Evolutionary conservation across 805 yeast species (phyloP).

Genomic region (Ogataea angusta): DNA sequence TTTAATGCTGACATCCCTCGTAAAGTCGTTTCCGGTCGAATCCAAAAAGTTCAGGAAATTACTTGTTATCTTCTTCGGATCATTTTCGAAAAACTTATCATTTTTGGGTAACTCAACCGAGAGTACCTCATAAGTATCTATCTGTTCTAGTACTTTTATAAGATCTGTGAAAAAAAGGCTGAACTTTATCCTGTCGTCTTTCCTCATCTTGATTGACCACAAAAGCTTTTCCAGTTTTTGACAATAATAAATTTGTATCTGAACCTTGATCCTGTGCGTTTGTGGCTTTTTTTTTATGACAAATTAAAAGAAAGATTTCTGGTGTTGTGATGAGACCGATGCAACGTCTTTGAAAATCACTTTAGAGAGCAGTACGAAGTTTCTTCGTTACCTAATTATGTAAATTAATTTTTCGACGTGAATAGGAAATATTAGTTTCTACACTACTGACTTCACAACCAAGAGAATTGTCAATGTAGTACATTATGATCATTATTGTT

Average conservation of each 20-base stretch:
- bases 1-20: conserved; percentile 38
- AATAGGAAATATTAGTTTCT: no score
- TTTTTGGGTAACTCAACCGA: conserved; percentile 37
- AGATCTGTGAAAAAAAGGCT: conserved; percentile 21
- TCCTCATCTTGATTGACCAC: conserved; percentile 2
- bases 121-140: conserved; percentile 22
- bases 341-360: no score
- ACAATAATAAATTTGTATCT: no score
- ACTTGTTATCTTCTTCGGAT: conserved; percentile 40
- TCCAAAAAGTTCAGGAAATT: conserved; percentile 40
- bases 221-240: no score
- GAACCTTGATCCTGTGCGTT: no score
- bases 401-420: no score
- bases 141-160: conserved; percentile 17
- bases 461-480: neutral
- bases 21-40: conserved; percentile 18
- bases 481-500: conserved; percentile 4
- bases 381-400: no score
- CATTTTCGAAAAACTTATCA: conserved; percentile 40
- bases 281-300: no score
- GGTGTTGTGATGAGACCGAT: no score
- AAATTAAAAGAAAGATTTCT: no score
- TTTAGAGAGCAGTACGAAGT: no score
- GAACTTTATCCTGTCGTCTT: conserved; percentile 8
- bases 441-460: no score